phyloP scores from a whole-genome alignment of 2,329 filamentous ascomycete species.

The Alternaria gansuensis region DNA sequence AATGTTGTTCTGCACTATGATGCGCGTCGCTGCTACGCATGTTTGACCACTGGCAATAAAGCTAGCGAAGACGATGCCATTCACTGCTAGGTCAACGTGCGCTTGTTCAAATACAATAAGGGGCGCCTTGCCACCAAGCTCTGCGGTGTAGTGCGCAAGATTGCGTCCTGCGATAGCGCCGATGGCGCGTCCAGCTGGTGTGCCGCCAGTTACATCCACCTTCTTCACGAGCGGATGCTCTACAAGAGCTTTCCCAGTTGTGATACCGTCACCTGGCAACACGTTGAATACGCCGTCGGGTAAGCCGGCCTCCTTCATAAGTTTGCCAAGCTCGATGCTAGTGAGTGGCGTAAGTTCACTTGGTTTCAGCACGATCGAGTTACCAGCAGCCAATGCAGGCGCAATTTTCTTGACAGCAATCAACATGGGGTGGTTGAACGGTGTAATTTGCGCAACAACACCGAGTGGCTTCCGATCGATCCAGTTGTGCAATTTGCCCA shows the following conservation, averaged over 20 bases:
- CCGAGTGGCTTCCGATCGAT: constrained; percentile 52
- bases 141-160: constrained; percentile 50
- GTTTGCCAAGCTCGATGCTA: constrained; percentile 48
- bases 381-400: constrained; percentile 50
- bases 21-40: constrained; percentile 64
- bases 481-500: constrained; percentile 61
- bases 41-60: constrained; percentile 66
- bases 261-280: constrained; percentile 44
- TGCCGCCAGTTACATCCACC: constrained; percentile 53
- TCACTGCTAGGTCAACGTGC: constrained; percentile 50
- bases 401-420: constrained; percentile 55
- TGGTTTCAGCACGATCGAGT: constrained; percentile 51
- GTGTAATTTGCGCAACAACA: constrained; percentile 52
- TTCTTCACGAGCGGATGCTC: constrained; percentile 50
- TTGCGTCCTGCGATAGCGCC: constrained; percentile 50
- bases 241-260: constrained; percentile 50
- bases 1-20: constrained; percentile 61
- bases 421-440: constrained; percentile 53
- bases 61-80: constrained; percentile 52
- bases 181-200: constrained; percentile 49
- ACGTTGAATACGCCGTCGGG: constrained; percentile 52
- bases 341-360: constrained; percentile 52
- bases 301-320: constrained; percentile 51
- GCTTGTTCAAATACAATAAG: constrained; percentile 51
- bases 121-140: constrained; percentile 52